These are phyloP conservation scores for Ammopiptanthus mongolicus DNA, from an alignment of 306 rosid species.

Conservation along the genomic window DNA sequence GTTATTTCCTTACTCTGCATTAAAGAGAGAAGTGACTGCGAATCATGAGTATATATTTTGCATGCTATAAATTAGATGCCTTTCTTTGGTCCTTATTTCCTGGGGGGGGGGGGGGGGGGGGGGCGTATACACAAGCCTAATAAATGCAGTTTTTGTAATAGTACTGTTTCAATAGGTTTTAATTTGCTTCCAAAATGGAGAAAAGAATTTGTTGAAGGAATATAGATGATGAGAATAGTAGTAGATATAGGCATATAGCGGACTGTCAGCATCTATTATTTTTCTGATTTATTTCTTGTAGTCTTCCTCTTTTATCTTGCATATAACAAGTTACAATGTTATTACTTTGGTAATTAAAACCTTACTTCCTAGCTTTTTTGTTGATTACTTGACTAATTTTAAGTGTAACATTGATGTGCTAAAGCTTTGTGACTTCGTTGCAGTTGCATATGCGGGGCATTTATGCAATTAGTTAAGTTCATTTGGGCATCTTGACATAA, in stretches of 20 bases:
- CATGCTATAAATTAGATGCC: too few relatives aligned
- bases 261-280: too few relatives aligned
- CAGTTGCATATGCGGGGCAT: conserved; percentile 71
- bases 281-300: background rate
- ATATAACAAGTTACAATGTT: background rate
- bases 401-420: conserved; percentile 10
- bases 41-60: too few relatives aligned
- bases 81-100: too few relatives aligned
- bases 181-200: background rate
- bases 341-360: background rate
- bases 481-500: too few relatives aligned
- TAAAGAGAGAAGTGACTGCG: too few relatives aligned
- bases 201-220: background rate
- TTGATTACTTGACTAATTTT: background rate
- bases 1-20: too few relatives aligned
- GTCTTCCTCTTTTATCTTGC: background rate
- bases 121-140: too few relatives aligned
- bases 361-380: background rate
- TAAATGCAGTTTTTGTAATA: too few relatives aligned
- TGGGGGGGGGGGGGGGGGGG: too few relatives aligned
- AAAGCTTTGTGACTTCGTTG: conserved; percentile 27
- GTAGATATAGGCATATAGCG: background rate
- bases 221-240: background rate
- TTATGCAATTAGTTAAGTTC: too few relatives aligned
- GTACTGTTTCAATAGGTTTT: background rate